A percentile compares a stretch with the other conserved stretches of the same genome.
Evolutionary conservation across 192 early-diverging fungal genomes (phyloP).

Genomic region (Rhizophlyctis rosea): DNA sequence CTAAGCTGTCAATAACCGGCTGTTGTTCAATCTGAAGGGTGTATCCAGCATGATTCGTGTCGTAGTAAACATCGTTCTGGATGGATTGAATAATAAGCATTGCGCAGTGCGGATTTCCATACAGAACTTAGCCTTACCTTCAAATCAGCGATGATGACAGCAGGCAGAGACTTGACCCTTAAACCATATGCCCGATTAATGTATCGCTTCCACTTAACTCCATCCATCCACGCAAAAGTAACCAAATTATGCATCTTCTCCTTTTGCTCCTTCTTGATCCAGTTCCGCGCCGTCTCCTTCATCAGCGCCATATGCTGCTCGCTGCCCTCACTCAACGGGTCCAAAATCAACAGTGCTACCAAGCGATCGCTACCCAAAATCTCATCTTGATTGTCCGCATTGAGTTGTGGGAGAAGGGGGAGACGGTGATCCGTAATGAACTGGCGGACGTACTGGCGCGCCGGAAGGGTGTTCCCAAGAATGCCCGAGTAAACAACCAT

Average conservation of each 20-base stretch:
- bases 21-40: conserved; percentile 6
- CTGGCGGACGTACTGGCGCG: conserved; percentile 58
- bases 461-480: conserved; percentile 34
- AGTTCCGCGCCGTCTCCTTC: conserved; percentile 9
- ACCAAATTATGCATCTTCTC: conserved; percentile 22
- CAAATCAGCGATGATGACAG: conserved; percentile 38
- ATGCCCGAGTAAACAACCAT: conserved; percentile 24
- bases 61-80: conserved; percentile 38
- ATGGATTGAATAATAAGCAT: not conserved
- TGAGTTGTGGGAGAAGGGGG: conserved; percentile 62
- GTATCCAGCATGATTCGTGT: conserved; percentile 17
- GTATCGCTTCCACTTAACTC: conserved; percentile 30
- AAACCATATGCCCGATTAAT: conserved; percentile 46
- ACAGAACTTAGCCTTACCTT: conserved; percentile 11
- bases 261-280: conserved; percentile 9
- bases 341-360: conserved; percentile 64
- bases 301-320: not conserved
- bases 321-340: conserved; percentile 21
- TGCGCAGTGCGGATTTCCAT: not conserved
- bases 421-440: conserved; percentile 52
- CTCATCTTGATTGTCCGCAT: conserved; percentile 63
- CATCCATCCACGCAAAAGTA: conserved; percentile 41
- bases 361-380: conserved; percentile 64
- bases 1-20: conserved; percentile 14
- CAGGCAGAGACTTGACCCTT: conserved; percentile 17